Evolutionary conservation across 1,139 yeast genomes (phyloP), one percentile per base, ranked within the genome.

Genomic region (Petasospora fabianii): DNA sequence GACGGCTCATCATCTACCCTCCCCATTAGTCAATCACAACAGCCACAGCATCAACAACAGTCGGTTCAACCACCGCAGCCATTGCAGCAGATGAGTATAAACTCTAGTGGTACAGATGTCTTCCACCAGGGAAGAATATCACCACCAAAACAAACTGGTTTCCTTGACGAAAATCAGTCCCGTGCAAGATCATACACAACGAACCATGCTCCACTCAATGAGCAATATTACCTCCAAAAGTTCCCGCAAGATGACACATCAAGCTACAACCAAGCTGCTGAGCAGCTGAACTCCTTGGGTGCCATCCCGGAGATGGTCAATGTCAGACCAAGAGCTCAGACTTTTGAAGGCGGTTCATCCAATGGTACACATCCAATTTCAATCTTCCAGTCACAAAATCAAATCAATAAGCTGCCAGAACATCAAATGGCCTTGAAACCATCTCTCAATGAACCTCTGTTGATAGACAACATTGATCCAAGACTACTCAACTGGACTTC

Each of bases 401-500:
- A 35, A 35, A 46, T 43, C 44, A 39, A 28, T 47, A 50, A 42
- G 34, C 28, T 32, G 27, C 42, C 48, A 9, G 50, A 44, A 24
- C 24, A 38, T n/a, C 31, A 35, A 9, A 22, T 22, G 10, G 13
- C 34, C 16, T 12, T 24, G 16, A 35, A 29, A 24, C 32, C 33
- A 11, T 17, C 34, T 7, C 20, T 36, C 12, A 35, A 44, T 13
- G 51, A 53, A 40, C 75, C 73, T 3, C 45, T 64, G 37, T 66
- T 69, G 39, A 63, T 63, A 50, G 88, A 83, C 55, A 80, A 80
- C 44, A 64, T 74, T 38, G 81, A 80, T 48, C 76, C 71, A 35
- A 55, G 63, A 32, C 54, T 64, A 10, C 57, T 73, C 17, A 68
- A 68, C 31, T 65, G 73, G 62, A 79, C 83, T 9, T 77, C 87